Evolutionary conservation across 73 alveolate species (phyloP), one percentile per base, ranked within the genome.

Genomic region (Stentor coeruleus): DNA sequence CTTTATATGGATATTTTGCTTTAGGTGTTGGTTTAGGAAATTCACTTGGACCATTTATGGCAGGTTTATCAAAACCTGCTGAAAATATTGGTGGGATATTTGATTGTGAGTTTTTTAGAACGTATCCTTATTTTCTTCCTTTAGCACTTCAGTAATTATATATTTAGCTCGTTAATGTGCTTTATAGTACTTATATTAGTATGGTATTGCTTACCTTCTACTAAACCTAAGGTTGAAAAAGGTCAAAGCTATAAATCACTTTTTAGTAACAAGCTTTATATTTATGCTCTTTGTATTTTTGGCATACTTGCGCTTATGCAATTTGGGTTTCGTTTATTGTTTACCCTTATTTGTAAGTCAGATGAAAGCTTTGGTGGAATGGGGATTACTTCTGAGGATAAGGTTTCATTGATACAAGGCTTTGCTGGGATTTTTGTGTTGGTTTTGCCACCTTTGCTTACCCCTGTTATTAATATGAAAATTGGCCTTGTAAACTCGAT

Each of bases 361-460:
- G 20, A 20, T 49, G 66, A 49, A 49, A 6, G 20, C 28, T 6
- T 49, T 11, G 66, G 66, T 11, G 66, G 66, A 49, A 6, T 49
- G 66, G 66, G 66, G 66, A 49, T 49, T 49, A 6, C 6, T 11
- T 49, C 66, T 49, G 66, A 49, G 66, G 28, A 49, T 11, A 6
- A 49, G 20, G 66, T 20, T 11, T 49, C 66, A 11, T 11, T 49
- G 6, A 49, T 49, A 11, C 66, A 49, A 49, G 20, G 28, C 20
- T 11, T 49, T 49, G 66, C 66, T 49, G 66, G 66, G 66, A 20
- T 66, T 66, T 66, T 66, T 66, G 35, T 26, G 59, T 6, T 66
- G 72, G n/a, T 6, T 15, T 30, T 74, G 26, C 39, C 95, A 87
- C 38, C 93, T 81, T 87, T 85, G 93, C 88, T 89, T 93, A 58